Base-by-base conservation (phyloP, 1,139 yeast genomes). In the Yamadazyma mexicana region DNA sequence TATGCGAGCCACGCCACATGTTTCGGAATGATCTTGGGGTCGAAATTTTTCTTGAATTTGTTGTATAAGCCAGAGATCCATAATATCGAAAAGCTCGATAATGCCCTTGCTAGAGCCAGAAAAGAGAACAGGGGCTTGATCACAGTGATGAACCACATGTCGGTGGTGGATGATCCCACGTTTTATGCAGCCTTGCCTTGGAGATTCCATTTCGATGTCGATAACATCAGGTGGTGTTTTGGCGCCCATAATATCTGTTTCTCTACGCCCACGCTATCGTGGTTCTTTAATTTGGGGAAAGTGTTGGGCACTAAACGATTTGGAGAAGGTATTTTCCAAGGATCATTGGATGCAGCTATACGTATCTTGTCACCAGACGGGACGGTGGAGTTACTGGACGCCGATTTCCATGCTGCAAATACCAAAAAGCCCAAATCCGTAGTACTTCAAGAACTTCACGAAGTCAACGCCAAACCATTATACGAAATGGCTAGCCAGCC, bases 81-180 rank as follows among this genome's bases (percentile, higher is more conserved):
- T 47, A 77, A 85, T 42, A 60, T 83, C 16, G 86, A 84, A 15
- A 77, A 75, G 47, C 64, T 89, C 17, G 86, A 82, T 44, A 63
- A 56, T 20, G 95, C 94, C 0, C 59, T 85, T 36, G 69, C 69
- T 17, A 74, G 73, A 46, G 83, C 94, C 1, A 64, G 83, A 40
- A 49, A 55, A 1, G 94, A 88, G 54, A 79, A 85, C 46, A 66
- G 97, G 35, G 83, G 94, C 0, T 59, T 91, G 4, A 52, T 91
- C 42, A 88, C 98, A 0, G 79, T 91, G n/a, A 88, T 91, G 95
- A 92, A 92, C 59, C 98, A 92, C 56, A 87, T 89, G 84, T 86
- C 96, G 1, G 88, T 87, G 40, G 84, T 89, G 18, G 98, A 92
- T 57, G 98, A 92, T 55, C 98, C 98, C 0, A 74, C 87, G 23